Conservation (phyloP, 306 rosid species). For the Hylodesmum podocarpum region DNA sequence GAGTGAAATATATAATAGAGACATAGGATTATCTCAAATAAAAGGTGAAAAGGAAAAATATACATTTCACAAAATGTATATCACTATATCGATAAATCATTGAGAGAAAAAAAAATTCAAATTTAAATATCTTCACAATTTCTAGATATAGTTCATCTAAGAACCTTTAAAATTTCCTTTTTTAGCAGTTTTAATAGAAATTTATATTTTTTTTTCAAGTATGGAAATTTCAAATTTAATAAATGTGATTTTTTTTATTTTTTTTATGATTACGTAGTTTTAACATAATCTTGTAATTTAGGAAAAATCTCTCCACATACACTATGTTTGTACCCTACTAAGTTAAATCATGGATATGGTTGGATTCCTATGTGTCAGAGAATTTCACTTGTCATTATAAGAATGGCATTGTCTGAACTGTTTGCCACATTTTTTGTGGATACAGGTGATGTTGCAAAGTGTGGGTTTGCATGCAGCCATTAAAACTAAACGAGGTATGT, state of each 20-base stretch:
- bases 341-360: too few relatives aligned
- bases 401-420: too few relatives aligned
- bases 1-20: background rate
- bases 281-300: background rate
- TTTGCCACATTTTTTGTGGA: too few relatives aligned
- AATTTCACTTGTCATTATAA: too few relatives aligned
- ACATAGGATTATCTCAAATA: background rate
- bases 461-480: too few relatives aligned
- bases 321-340: too few relatives aligned
- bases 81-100: background rate
- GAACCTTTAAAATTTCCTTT: too few relatives aligned
- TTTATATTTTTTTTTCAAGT: background rate
- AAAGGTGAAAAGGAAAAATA: background rate
- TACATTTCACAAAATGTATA: background rate
- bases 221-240: background rate
- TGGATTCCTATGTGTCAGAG: too few relatives aligned
- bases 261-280: too few relatives aligned
- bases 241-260: background rate
- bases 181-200: background rate
- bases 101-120: background rate
- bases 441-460: too few relatives aligned
- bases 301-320: too few relatives aligned
- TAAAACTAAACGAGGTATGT: too few relatives aligned
- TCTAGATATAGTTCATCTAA: background rate
- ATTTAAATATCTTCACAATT: background rate